Percentiles rank a stretch among this genome's conserved stretches.
Conservation (phyloP, 345 rosid genomes). For the Eucalyptus curtisii region DNA sequence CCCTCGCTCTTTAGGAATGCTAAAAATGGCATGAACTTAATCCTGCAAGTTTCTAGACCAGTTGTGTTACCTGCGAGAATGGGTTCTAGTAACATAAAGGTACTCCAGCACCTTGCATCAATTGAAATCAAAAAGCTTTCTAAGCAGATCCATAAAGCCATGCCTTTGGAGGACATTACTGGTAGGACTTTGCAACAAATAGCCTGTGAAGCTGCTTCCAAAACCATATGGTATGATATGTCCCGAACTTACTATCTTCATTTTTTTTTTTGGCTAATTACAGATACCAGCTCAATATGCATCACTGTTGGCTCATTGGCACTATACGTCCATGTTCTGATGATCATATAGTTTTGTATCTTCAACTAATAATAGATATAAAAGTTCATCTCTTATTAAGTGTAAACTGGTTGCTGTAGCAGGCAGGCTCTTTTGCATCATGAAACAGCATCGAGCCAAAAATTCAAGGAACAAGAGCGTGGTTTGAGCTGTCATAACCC, state of each 20-base stretch:
- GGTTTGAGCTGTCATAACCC: neutral
- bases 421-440: neutral
- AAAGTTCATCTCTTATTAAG: neutral
- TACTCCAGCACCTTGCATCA: constrained; percentile 35
- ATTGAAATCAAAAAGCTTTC: constrained; percentile 33
- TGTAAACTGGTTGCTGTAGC: neutral
- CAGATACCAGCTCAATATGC: neutral
- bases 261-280: neutral
- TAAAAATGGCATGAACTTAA: constrained; percentile 31
- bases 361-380: neutral
- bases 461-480: neutral
- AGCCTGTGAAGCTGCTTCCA: constrained; percentile 4
- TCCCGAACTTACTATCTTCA: neutral
- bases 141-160: constrained; percentile 17
- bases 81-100: constrained; percentile 42
- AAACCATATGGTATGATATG: neutral
- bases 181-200: constrained; percentile 47
- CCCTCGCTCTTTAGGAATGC: constrained; percentile 31
- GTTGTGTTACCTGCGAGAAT: constrained; percentile 44
- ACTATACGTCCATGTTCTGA: neutral
- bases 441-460: neutral
- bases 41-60: constrained; percentile 52
- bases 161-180: constrained; percentile 63
- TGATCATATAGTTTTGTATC: neutral
- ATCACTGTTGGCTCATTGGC: neutral